Conservation (phyloP, 768 basidiomycete species). For the Leucosporidium scottii region DNA sequence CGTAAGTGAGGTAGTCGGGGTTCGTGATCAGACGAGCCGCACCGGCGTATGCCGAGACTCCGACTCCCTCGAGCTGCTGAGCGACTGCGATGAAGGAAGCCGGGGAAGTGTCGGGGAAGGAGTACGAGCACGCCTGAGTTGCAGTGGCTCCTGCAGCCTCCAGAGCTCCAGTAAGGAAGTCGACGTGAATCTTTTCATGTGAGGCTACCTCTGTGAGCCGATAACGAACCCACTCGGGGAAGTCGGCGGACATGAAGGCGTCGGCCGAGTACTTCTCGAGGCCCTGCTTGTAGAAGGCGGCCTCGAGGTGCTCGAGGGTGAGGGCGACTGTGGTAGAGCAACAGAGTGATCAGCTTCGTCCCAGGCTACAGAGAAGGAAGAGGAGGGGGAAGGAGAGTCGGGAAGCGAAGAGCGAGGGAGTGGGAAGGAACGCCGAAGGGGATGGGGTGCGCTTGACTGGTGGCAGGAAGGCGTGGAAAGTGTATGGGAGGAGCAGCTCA, state of each 20-base stretch:
- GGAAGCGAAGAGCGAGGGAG: too few species aligned
- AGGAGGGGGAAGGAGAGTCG: too few species aligned
- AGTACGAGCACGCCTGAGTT: slow-evolving; percentile 53
- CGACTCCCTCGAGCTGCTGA: slow-evolving; percentile 53
- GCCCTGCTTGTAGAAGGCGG: slow-evolving; percentile 39
- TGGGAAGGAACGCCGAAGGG: too few species aligned
- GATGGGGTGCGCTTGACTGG: too few species aligned
- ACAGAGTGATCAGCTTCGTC: too few species aligned
- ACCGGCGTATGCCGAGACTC: slow-evolving; percentile 56
- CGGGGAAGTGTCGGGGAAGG: slow-evolving; percentile 51
- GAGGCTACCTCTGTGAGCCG: slow-evolving; percentile 52
- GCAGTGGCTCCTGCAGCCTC: slow-evolving; percentile 47
- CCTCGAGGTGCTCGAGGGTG: slow-evolving; percentile 43
- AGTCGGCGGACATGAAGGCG: slow-evolving; percentile 46
- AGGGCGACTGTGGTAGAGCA: slow-evolving; percentile 12
- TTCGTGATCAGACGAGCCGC: slow-evolving; percentile 47
- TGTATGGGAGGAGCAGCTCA: background rate
- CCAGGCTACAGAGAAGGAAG: too few species aligned
- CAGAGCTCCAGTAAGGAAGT: slow-evolving; percentile 43
- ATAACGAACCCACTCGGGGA: slow-evolving; percentile 48
- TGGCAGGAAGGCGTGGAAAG: too few species aligned
- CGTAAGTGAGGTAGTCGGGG: slow-evolving; percentile 48
- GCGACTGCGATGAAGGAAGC: slow-evolving; percentile 50
- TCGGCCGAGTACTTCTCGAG: slow-evolving; percentile 46
- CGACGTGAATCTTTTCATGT: slow-evolving; percentile 56